Evolutionary conservation across 495 filamentous ascomycete species (phyloP), one percentile per base, ranked within the genome.

Genomic region (Penicillium coffeae): DNA sequence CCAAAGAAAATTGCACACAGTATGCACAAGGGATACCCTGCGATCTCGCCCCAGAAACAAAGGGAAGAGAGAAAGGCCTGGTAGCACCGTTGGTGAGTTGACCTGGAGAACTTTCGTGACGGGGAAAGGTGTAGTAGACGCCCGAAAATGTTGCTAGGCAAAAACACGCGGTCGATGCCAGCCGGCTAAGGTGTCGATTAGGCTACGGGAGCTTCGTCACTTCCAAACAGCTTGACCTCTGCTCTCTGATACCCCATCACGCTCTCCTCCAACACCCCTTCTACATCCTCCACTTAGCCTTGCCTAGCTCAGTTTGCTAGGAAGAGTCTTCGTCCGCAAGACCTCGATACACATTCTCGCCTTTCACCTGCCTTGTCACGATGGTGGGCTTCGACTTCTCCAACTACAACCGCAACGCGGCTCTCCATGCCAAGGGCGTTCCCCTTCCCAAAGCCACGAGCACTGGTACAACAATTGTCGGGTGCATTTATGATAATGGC

Each of bases 311-410:
- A 21, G 2, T 12, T 14, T 35, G 1, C 6, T 9, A 8, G 5
- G 10, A 30, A 10, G 25, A 30, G 5, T 21, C 48, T 59, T 43
- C 52, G 44, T 46, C 45, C 48, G 60, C 51, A 60, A 57, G 42
- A 61, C 47, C 55, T 35, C 52, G 45, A 51, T 50, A 42, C 32
- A 19, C 33, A 18, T 13, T 13, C 52, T 47, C 33, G 21, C 42
- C 39, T 22, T 42, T 45, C 38, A 44, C 52, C 49, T 50, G 51
- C 61, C 55, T 62, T 55, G 56, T 69, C 73, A 82, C 59, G 57
- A 98, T 99, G 94, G 83, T 87, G 53, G 94, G 94, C 78, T 96
- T 99, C 80, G 93, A 97, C 75, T 99, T 99, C 79, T 91, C 89
- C 63, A 97, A 97, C 78, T 89, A 96, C 81, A 91, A 95, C 77